These are phyloP conservation scores for Clohesyomyces aquaticus DNA, from an alignment of 495 filamentous ascomycete species.

Conservation along the genomic window DNA sequence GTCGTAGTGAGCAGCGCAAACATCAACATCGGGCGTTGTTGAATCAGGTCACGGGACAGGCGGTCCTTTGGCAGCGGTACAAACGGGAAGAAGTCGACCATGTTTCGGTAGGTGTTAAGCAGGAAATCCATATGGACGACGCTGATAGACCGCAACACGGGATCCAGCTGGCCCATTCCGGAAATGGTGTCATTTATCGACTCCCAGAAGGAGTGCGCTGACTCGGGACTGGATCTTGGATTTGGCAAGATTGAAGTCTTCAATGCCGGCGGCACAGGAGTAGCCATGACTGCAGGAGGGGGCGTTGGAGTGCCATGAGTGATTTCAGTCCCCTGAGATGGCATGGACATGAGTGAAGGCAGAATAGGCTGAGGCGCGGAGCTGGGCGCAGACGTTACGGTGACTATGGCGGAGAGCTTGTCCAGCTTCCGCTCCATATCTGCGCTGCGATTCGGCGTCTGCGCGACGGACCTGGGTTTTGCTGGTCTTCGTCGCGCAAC, in stretches of 20 bases:
- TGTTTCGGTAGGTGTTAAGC: constrained; percentile 19
- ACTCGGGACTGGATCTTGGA: constrained; percentile 29
- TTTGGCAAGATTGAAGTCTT: constrained; percentile 26
- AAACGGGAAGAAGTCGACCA: constrained; percentile 34
- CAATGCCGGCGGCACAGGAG: constrained; percentile 1
- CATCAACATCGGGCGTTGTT: constrained; percentile 32
- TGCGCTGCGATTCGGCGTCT: constrained; percentile 17
- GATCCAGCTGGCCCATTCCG: constrained; percentile 24
- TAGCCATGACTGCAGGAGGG: constrained; percentile 9
- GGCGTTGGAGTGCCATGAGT: constrained; percentile 23
- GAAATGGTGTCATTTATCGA: constrained; percentile 30
- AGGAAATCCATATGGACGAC: constrained; percentile 27
- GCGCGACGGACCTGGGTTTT: constrained; percentile 21
- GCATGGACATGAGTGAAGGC: constrained; percentile 7
- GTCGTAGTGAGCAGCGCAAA: constrained; percentile 27
- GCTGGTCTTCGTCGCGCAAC: constrained; percentile 31
- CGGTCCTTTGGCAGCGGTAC: constrained; percentile 18
- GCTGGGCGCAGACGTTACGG: constrained; percentile 21
- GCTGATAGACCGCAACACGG: constrained; percentile 28
- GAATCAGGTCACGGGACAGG: constrained; percentile 16
- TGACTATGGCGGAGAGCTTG: constrained; percentile 31
- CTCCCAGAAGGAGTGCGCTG: constrained; percentile 31
- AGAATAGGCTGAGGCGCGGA: constrained; percentile 11
- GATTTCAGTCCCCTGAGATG: constrained; percentile 16
- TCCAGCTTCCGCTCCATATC: constrained; percentile 29